These are phyloP conservation scores for Cercospora sp. DNA, from an alignment of 2,329 filamentous ascomycete genomes.

Conservation along the genomic window DNA sequence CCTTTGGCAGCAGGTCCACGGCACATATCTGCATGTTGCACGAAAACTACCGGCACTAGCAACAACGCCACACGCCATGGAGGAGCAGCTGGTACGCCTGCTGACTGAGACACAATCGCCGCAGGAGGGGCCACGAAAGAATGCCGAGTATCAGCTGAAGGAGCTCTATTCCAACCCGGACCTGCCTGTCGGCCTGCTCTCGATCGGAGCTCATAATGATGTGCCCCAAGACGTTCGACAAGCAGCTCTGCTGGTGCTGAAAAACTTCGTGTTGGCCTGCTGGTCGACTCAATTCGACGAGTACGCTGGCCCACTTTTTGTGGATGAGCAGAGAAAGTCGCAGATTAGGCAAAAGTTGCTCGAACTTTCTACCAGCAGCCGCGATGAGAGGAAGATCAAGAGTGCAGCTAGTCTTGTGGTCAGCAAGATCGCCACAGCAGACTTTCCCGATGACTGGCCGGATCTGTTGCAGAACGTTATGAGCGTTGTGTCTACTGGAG, in stretches of 20 bases:
- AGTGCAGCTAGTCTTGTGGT: conserved; percentile 83
- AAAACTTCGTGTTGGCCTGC: conserved; percentile 78
- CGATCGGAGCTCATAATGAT: conserved; percentile 75
- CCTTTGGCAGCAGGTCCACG: background rate
- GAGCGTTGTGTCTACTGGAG: conserved; percentile 71
- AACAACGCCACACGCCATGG: conserved; percentile 60
- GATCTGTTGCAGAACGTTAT: conserved; percentile 79
- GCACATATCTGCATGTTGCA: conserved; percentile 21
- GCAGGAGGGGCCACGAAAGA: conserved; percentile 73
- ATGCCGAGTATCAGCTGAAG: conserved; percentile 81
- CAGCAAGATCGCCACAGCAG: conserved; percentile 88
- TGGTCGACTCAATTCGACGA: conserved; percentile 80
- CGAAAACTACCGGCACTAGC: conserved; percentile 17
- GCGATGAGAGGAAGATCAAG: conserved; percentile 80
- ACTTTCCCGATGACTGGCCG: conserved; percentile 97
- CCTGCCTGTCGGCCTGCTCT: conserved; percentile 77
- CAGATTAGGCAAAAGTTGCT: conserved; percentile 73
- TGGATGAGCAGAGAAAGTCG: conserved; percentile 67
- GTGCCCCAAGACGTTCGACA: conserved; percentile 77
- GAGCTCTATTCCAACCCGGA: conserved; percentile 66
- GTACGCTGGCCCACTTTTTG: conserved; percentile 66
- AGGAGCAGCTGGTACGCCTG: conserved; percentile 86
- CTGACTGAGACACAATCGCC: conserved; percentile 82
- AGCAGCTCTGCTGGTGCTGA: conserved; percentile 75
- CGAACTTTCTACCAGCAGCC: conserved; percentile 72